phyloP scores from a whole-genome alignment of 352 stramenopile species.

The Pythium rishiriense region DNA sequence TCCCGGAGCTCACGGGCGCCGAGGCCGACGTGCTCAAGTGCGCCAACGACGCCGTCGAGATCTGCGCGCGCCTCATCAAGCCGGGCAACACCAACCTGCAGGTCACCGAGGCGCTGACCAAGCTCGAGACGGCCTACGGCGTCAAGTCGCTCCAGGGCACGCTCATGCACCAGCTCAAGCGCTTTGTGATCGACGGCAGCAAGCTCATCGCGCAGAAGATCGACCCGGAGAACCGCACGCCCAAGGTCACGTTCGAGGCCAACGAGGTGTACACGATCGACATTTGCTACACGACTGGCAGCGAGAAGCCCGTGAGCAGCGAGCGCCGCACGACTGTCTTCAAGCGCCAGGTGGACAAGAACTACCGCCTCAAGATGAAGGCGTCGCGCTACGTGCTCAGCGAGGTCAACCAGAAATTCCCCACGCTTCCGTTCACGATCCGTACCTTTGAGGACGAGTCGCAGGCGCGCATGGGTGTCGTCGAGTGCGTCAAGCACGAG shows the following conservation, averaged over 20 bases:
- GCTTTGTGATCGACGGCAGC: slow-evolving; percentile 98
- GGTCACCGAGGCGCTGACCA: slow-evolving; percentile 94
- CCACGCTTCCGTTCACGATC: slow-evolving; percentile 98
- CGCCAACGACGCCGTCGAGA: slow-evolving; percentile 96
- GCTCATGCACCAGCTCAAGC: slow-evolving; percentile 99
- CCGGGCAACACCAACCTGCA: slow-evolving; percentile 96
- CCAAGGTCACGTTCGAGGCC: slow-evolving; percentile 93
- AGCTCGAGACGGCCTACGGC: slow-evolving; percentile 95
- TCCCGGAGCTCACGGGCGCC: slow-evolving; percentile 61
- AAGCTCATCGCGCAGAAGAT: slow-evolving; percentile 94
- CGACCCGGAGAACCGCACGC: slow-evolving; percentile 87
- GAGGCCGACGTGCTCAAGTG: slow-evolving; percentile 96
- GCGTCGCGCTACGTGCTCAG: slow-evolving; percentile 95
- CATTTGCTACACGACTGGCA: slow-evolving; percentile 97
- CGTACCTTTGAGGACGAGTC: slow-evolving; percentile 95
- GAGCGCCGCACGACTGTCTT: slow-evolving; percentile 97
- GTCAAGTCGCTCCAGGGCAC: slow-evolving; percentile 97
- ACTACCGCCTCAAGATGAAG: slow-evolving; percentile 96
- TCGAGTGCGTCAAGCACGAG: slow-evolving; percentile 98
- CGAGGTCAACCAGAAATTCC: slow-evolving; percentile 98
- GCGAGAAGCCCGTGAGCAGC: slow-evolving; percentile 92
- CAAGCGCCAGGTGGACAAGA: slow-evolving; percentile 98
- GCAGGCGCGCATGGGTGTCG: slow-evolving; percentile 97
- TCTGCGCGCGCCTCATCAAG: slow-evolving; percentile 96
- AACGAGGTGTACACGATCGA: slow-evolving; percentile 99